Evolutionary conservation across 2,329 filamentous ascomycete species (phyloP), one percentile per base, ranked within the genome.

Genomic region (Nemania sp.): DNA sequence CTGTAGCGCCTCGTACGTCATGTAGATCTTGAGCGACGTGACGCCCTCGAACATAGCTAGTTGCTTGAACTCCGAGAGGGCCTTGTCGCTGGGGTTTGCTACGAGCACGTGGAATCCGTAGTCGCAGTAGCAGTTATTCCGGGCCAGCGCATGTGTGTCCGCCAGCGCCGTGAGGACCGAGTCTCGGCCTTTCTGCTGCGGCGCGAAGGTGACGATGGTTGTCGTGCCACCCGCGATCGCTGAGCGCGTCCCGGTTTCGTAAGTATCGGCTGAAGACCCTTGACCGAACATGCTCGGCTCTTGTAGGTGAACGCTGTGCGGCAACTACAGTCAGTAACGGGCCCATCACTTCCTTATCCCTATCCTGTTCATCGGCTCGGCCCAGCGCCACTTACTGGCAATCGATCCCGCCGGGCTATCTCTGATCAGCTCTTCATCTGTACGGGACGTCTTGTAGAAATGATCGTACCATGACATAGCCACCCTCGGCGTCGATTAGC

Each of bases 191-290:
- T 79, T 79, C 40, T 76, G 73, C 68, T 86, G 83, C 3, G 80
- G 78, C 0, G 84, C 85, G 70, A 88, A 87, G 0, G 83, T 77
- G 7, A 87, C 72, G 13, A 87, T 75, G 0, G 85, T 86, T 0
- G 85, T 87, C 4, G 80, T 86, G 21, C 84, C 84, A 9, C 84
- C 84, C 2, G 82, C 83, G 54, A 87, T 77, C 4, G 84, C 84
- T 20, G 78, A 81, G 9, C 83, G 76, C 0, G 82, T 81, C 0
- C 83, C 83, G 0, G 72, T 72, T 58, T 76, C 74, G 60, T 68
- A 77, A 17, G 65, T 74, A 65, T 78, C 76, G 13, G 71, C 67
- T 3, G 72, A 73, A 4, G 63, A 64, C 1, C 72, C 70, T 56
- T 71, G 70, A 46, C 72, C 71, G 39, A 76, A 74, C 65, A 76